Evolutionary conservation across 805 yeast genomes (phyloP), one percentile per base, ranked within the genome.

Genomic region (Jamesozyma spencerorum): DNA sequence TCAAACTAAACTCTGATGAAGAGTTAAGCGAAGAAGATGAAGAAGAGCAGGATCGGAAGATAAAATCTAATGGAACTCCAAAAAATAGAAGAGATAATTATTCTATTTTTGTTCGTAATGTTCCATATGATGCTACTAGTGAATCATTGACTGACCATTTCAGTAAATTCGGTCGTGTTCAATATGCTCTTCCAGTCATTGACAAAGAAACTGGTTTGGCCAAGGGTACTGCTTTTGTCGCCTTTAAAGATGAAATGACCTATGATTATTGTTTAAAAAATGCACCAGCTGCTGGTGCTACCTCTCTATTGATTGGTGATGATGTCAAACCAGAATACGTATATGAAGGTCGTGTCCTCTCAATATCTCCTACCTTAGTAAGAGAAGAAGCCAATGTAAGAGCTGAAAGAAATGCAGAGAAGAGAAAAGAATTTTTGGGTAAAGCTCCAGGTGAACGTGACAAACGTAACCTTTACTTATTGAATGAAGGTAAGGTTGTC

Each of bases 171-270:
- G 98, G 98, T 11, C 74, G 83, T 5, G 86, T 92, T 18, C 81
- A 82, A 51, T 92, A 87, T 58, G 98, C 98, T 1, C 70, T 92
- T 34, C 96, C 97, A 0, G 98, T 92, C 12, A 70, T 81, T 47
- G 98, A 92, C 55, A 83, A 70, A 55, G 81, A 70, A 41, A 79
- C 95, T 2, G 94, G 94, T 5, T 66, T 85, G 45, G 90, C 97
- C 11, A 84, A 73, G 58, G 98, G 98, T 47, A 82, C 96, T 1
- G 98, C 96, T 0, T 92, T 92, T 58, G 95, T 92, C 33, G 94
- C 95, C 0, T 92, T 92, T 58, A 62, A 60, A 38, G 66, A 71
- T 18, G 75, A 74, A 40, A 77, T 71, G 4, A 75, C 82, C 3
- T 84, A 77, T 52, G 70, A 71, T 26, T 71, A 74, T 39, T 88